A percentile compares a stretch with the other conserved stretches of the same genome.
These are phyloP conservation scores for Eucalyptus curtisii DNA, from an alignment of 345 rosid genomes.

Conservation along the genomic window DNA sequence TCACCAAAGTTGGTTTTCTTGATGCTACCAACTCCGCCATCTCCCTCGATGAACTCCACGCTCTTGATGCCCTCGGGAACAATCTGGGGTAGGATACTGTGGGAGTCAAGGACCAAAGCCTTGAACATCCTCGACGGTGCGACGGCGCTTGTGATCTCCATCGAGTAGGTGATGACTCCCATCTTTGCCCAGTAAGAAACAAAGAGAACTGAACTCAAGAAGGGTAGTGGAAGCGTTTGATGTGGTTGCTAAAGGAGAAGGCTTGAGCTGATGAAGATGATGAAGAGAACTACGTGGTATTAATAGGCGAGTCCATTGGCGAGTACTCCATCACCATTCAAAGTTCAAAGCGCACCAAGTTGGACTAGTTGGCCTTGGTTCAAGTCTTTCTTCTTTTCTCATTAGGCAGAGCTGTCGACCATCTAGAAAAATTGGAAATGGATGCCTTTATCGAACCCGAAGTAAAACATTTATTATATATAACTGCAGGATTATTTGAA, in stretches of 20 bases:
- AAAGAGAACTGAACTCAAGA: not conserved
- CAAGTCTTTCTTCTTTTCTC: not conserved
- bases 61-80: constrained; percentile 14
- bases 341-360: not conserved
- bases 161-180: not conserved
- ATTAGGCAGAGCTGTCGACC: not conserved
- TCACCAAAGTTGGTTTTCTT: constrained; percentile 1
- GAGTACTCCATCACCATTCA: not conserved
- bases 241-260: not conserved
- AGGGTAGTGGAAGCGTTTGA: not conserved
- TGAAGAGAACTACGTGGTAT: not conserved
- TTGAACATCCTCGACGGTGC: not conserved
- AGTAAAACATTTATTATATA: too few species aligned
- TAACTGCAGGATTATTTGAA: too few species aligned
- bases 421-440: not conserved
- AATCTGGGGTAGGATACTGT: not conserved
- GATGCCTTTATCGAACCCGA: too few species aligned
- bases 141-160: not conserved
- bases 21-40: constrained; percentile 28
- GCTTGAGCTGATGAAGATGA: not conserved
- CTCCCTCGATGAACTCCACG: constrained; percentile 12
- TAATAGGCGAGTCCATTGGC: not conserved
- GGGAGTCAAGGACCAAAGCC: not conserved
- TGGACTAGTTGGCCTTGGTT: not conserved
- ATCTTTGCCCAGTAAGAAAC: not conserved